Evolutionary conservation across 164 flowering plant genomes (phyloP).

Genomic region (Umbilicus rupestris): DNA sequence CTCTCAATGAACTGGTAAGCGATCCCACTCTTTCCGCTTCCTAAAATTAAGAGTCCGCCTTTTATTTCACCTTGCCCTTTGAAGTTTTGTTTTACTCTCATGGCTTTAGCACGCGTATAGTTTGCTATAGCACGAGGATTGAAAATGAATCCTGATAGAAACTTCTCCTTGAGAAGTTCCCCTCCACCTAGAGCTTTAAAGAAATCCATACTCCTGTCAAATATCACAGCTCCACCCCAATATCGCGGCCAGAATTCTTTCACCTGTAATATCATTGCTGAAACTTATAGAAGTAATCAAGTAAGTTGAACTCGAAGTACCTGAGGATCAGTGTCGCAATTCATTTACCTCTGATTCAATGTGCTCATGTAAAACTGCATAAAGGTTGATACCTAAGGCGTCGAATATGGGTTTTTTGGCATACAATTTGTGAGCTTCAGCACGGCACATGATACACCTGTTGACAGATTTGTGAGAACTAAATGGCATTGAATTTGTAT

Average conservation of each 20-base stretch:
- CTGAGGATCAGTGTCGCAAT: not conserved
- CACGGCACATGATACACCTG: slow-evolving; percentile 92
- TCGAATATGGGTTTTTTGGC: slow-evolving; percentile 70
- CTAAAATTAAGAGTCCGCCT: slow-evolving; percentile 65
- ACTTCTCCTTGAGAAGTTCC: slow-evolving; percentile 55
- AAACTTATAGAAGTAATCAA: not conserved
- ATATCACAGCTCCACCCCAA: slow-evolving; percentile 64
- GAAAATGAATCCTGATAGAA: slow-evolving; percentile 50
- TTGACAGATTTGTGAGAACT: slow-evolving; percentile 14
- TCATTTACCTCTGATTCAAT: slow-evolving; percentile 58
- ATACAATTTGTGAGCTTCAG: slow-evolving; percentile 72
- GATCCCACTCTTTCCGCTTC: slow-evolving; percentile 58
- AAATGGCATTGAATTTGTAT: not conserved
- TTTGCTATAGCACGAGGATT: slow-evolving; percentile 64
- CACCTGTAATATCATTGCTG: slow-evolving; percentile 25
- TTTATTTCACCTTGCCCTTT: slow-evolving; percentile 71
- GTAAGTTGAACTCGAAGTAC: not conserved
- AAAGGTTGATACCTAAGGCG: slow-evolving; percentile 54
- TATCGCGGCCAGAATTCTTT: slow-evolving; percentile 79
- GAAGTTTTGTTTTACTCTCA: slow-evolving; percentile 37
- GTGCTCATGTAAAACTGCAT: slow-evolving; percentile 64
- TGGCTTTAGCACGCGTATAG: slow-evolving; percentile 66
- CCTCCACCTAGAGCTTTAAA: slow-evolving; percentile 82
- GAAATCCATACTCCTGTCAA: slow-evolving; percentile 42
- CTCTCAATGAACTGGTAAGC: slow-evolving; percentile 81